Conservation (phyloP, 2,329 filamentous ascomycete species). For the Sporothrix dimorphospora region DNA sequence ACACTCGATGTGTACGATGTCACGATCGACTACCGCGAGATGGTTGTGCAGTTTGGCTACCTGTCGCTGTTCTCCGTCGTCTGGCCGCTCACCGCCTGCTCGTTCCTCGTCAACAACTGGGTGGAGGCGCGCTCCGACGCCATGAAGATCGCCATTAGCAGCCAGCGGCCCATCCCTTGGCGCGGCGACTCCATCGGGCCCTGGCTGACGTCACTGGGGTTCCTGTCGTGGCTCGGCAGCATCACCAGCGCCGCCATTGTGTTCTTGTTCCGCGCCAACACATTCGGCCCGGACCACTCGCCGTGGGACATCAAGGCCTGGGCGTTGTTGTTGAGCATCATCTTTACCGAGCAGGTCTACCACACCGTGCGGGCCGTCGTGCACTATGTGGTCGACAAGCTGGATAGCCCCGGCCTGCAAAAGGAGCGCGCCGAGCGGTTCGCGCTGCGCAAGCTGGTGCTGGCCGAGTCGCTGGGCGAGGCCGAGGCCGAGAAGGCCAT, state of each 20-base stretch:
- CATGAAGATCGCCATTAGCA: constrained; percentile 88
- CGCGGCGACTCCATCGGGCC: constrained; percentile 92
- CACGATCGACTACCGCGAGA: constrained; percentile 86
- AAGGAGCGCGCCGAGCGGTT: constrained; percentile 84
- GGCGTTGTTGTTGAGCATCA: constrained; percentile 78
- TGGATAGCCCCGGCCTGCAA: constrained; percentile 84
- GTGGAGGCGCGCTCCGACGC: constrained; percentile 87
- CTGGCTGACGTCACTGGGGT: constrained; percentile 82
- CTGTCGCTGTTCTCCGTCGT: constrained; percentile 88
- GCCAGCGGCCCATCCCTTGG: constrained; percentile 86
- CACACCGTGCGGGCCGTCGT: constrained; percentile 76
- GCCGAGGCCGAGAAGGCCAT: constrained; percentile 54
- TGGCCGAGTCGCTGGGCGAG: constrained; percentile 71
- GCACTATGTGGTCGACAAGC: constrained; percentile 71
- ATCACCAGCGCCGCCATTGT: constrained; percentile 85
- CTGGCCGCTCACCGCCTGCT: constrained; percentile 89
- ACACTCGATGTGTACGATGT: constrained; percentile 86
- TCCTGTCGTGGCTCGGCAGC: constrained; percentile 92
- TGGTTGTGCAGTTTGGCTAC: constrained; percentile 87
- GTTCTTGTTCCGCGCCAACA: constrained; percentile 79
- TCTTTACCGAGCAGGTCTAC: constrained; percentile 88
- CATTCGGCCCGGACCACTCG: constrained; percentile 65
- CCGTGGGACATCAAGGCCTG: constrained; percentile 74
- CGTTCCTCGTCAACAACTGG: constrained; percentile 95
- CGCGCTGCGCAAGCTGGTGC: constrained; percentile 74